phyloP scores from a whole-genome alignment of 306 rosid species.

The Prunus padus region DNA sequence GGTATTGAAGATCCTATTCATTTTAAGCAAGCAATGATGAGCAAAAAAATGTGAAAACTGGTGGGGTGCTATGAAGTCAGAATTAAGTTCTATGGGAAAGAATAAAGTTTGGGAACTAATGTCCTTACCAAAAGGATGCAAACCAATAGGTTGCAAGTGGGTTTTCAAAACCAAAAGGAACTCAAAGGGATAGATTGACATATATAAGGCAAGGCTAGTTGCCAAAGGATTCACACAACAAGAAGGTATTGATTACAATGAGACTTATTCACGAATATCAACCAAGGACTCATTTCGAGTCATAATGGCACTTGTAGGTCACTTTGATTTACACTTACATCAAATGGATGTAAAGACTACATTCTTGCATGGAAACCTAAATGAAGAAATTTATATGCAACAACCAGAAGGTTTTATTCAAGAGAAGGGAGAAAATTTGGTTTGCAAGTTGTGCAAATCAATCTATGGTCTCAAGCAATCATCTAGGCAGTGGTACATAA shows the following conservation, averaged over 20 bases:
- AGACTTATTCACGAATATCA: neutral
- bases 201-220: neutral
- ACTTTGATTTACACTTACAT: no score
- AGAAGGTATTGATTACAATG: neutral
- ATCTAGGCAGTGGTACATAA: neutral
- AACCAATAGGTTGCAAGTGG: neutral
- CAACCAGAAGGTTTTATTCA: neutral
- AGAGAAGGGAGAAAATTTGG: neutral
- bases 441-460: neutral
- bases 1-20: neutral
- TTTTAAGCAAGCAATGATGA: neutral
- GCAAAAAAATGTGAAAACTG: neutral
- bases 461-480: neutral
- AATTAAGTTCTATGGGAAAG: no score
- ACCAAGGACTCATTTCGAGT: neutral
- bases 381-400: neutral
- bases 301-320: neutral
- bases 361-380: no score
- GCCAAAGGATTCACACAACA: neutral
- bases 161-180: no score
- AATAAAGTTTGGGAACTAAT: neutral
- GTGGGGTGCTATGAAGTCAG: rapidly evolving
- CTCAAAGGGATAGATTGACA: no score
- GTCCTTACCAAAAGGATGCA: neutral
- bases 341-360: neutral